Base-by-base conservation (phyloP, 202 grass and related monocot genomes). In the Hordeum pubiflorum region DNA sequence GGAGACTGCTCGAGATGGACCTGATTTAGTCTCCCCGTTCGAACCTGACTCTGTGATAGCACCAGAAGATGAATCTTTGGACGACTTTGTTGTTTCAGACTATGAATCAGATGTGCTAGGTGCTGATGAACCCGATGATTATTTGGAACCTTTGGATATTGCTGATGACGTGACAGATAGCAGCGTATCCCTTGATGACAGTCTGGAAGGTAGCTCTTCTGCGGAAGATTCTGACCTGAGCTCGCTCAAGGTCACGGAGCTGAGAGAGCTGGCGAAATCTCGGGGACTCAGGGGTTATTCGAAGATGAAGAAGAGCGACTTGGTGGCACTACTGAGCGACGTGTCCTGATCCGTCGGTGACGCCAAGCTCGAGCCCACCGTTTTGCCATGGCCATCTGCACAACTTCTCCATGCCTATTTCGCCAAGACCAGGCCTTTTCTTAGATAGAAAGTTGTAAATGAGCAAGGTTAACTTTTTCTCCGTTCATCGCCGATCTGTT, bases 271-370 rank as follows among this genome's bases (percentile, higher is more conserved):
- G 57, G 92, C 85, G 9, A 94, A 93, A 33, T 91, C 90, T 74
- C 76, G 86, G 41, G 95, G 90, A 54, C 74, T 93, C 33, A 88
- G 80, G 60, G 92, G 86, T 4, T 98, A 95, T 70, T 89, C 87
- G 18, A 98, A 98, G 82, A 84, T 91, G 83, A 93, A 88, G 75
- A 94, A 98, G 83, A 84, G 73, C 29, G 86, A 89, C 6, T n/a
- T 95, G 57, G 54, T 95, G 26, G 88, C 91, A 58, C 68, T 84
- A 37, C 32, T 98, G 77, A 90, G 80, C 54, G 10, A 56, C 50
- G 14, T 9, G 13, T 83, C 70, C 37, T 83, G 83, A 88, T 79
- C 36, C 2, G 23, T 11, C 10, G 24, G 32, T 26, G 44, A 4
- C 0, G 36, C 7, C n/a, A 57, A 37, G n/a, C 59, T 22, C 14